Evolutionary conservation across 2,329 filamentous ascomycete species (phyloP).

Genomic region (Pseudogymnoascus sp.): DNA sequence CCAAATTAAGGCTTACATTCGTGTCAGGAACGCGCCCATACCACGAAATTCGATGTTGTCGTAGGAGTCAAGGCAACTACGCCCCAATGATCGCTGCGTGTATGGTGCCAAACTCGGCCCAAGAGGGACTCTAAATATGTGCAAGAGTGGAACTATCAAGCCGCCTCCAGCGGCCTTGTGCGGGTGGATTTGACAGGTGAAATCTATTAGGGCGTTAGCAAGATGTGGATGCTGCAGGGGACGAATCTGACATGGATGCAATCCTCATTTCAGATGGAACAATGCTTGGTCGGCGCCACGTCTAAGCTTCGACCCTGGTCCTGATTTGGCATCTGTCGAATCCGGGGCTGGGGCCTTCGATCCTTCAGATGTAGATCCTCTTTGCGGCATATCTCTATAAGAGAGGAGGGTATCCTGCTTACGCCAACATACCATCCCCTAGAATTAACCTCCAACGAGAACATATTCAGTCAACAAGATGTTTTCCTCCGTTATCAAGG

Average conservation of each 20-base stretch:
- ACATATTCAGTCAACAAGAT: neutral
- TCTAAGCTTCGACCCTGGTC: neutral
- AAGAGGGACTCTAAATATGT: neutral
- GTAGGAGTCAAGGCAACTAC: neutral
- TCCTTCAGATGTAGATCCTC: slow-evolving; percentile 1
- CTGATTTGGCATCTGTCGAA: neutral
- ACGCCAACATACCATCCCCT: neutral
- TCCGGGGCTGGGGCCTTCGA: neutral
- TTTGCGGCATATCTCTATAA: neutral
- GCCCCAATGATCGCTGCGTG: neutral
- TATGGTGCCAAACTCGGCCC: neutral
- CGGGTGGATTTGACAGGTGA: neutral
- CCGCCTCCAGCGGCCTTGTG: neutral
- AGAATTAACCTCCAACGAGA: neutral
- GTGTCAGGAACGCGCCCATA: neutral
- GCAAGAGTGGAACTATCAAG: neutral
- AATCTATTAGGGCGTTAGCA: neutral
- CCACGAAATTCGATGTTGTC: neutral
- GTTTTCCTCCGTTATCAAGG: slow-evolving; percentile 1
- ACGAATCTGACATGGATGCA: neutral
- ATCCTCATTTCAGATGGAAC: neutral
- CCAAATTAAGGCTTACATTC: neutral
- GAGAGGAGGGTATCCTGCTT: neutral
- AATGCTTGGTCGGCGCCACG: neutral
- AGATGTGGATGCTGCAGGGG: neutral